phyloP scores from a whole-genome alignment of 345 rosid species.

The Chamaenerion angustifolium region DNA sequence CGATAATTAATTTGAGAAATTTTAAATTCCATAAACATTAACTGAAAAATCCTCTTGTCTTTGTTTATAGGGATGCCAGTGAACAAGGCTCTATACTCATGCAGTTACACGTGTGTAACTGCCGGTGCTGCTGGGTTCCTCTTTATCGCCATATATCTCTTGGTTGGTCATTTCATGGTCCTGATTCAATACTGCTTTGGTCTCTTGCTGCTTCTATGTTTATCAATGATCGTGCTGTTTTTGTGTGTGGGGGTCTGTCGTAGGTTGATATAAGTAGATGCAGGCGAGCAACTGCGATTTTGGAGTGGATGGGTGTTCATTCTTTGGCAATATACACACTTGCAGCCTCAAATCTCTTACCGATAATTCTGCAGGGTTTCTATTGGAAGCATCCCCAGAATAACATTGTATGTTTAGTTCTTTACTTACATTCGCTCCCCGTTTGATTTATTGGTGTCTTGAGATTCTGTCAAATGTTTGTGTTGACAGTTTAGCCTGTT shows the following conservation, averaged over 20 bases:
- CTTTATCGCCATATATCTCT: conserved; percentile 41
- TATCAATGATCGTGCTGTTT: too few relatives aligned
- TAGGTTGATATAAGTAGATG: conserved; percentile 39
- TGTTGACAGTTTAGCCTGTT: conserved; percentile 27
- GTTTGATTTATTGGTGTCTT: too few relatives aligned
- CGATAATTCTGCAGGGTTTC: conserved; percentile 59
- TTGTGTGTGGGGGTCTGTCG: not conserved
- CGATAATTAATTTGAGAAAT: not conserved
- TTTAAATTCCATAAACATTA: too few relatives aligned
- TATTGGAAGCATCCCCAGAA: conserved; percentile 61
- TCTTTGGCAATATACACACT: conserved; percentile 51
- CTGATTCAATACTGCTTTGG: too few relatives aligned
- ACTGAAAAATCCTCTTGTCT: conserved; percentile 7
- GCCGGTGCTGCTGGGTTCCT: conserved; percentile 67
- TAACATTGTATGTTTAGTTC: conserved; percentile 38
- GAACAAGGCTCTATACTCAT: conserved; percentile 72
- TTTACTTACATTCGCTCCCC: not conserved
- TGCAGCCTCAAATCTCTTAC: conserved; percentile 53
- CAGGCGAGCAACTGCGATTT: conserved; percentile 25
- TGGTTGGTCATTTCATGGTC: conserved; percentile 24
- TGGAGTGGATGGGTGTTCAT: conserved; percentile 84
- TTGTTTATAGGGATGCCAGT: conserved; percentile 51
- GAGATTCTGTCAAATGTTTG: not conserved
- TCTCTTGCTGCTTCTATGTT: too few relatives aligned
- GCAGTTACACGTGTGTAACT: conserved; percentile 69